Evolutionary conservation across 768 basidiomycete genomes (phyloP).

Genomic region (Mrakia gelida): DNA sequence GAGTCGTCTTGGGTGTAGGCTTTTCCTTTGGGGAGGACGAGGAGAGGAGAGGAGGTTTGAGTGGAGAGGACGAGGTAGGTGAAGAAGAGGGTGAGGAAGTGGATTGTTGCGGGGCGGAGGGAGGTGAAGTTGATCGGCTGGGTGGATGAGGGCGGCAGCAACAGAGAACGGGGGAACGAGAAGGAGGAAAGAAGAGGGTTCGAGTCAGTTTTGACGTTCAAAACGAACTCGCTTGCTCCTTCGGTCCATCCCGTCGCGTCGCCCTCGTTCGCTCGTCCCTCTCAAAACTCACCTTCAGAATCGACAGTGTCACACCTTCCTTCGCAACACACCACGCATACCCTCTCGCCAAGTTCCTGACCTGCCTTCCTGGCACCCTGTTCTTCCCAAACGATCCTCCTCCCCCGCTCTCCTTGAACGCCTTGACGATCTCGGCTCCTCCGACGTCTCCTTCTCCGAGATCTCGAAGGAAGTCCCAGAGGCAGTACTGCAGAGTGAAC

Average conservation of each 20-base stretch:
- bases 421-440: conserved; percentile 70
- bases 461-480: conserved; percentile 95
- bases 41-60: conserved; percentile 66
- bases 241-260: neutral
- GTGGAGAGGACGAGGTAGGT: conserved; percentile 65
- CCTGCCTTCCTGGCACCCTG: conserved; percentile 48
- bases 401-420: conserved; percentile 43
- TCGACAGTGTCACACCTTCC: conserved; percentile 64
- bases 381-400: conserved; percentile 43
- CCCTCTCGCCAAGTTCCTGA: conserved; percentile 71
- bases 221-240: neutral
- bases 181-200: neutral
- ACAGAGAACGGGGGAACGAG: neutral
- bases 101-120: conserved; percentile 59
- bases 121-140: conserved; percentile 83
- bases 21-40: conserved; percentile 43
- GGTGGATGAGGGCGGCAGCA: neutral
- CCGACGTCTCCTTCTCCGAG: conserved; percentile 79
- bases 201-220: neutral
- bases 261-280: too few relatives aligned
- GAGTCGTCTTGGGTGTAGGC: conserved; percentile 55
- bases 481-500: conserved; percentile 86
- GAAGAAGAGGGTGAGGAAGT: conserved; percentile 70
- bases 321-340: conserved; percentile 94
- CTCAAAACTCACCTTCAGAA: conserved; percentile 66